phyloP scores from a whole-genome alignment of 345 rosid genomes.

The Dipteronia sinensis region DNA sequence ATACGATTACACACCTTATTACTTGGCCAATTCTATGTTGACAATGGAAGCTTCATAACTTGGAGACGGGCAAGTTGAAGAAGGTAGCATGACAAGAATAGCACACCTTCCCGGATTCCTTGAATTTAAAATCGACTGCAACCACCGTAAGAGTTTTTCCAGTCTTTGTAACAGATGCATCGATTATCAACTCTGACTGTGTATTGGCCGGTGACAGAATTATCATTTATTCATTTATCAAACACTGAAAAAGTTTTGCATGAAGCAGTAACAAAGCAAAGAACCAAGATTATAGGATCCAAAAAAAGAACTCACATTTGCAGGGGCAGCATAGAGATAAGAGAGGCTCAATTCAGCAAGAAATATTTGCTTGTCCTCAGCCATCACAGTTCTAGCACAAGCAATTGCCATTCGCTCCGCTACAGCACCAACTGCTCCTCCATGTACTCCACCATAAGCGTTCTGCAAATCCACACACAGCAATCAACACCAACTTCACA shows the following conservation, averaged over 20 bases:
- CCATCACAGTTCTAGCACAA: constrained; percentile 62
- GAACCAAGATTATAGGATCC: not conserved
- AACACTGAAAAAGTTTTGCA: too few relatives aligned
- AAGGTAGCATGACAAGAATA: constrained; percentile 65
- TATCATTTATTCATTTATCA: too few relatives aligned
- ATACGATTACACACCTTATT: not conserved
- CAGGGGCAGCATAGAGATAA: constrained; percentile 59
- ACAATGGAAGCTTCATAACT: not conserved
- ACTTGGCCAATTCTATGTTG: not conserved
- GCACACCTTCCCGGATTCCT: constrained; percentile 48
- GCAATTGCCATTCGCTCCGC: constrained; percentile 68
- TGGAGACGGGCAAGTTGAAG: constrained; percentile 47
- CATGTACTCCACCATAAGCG: constrained; percentile 55
- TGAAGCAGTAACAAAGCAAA: too few relatives aligned
- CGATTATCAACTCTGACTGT: constrained; percentile 60
- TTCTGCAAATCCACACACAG: constrained; percentile 40
- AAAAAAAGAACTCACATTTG: constrained; percentile 27
- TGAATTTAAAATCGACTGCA: constrained; percentile 56
- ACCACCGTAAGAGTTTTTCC: constrained; percentile 73
- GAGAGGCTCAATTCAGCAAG: constrained; percentile 73
- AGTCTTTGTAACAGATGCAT: constrained; percentile 60
- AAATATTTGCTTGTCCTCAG: constrained; percentile 55
- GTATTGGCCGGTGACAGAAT: too few relatives aligned
- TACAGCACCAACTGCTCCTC: constrained; percentile 69
- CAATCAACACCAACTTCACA: not conserved